Evolutionary conservation across 805 yeast species (phyloP).

Genomic region (Candida argentea): DNA sequence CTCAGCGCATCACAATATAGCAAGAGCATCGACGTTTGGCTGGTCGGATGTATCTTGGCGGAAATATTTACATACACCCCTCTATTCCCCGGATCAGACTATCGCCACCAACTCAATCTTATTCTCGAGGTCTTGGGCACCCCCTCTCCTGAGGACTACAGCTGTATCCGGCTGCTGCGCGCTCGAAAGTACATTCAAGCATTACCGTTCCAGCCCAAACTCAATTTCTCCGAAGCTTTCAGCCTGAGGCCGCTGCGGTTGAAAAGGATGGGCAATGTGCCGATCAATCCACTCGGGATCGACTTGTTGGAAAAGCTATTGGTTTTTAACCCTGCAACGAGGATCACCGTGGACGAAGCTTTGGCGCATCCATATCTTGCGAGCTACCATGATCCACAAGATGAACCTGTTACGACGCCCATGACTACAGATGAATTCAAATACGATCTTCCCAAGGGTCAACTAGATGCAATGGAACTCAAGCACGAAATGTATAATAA

Average conservation of each 20-base stretch:
- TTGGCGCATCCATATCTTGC: constrained; percentile 5
- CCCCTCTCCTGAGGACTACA: constrained; percentile 30
- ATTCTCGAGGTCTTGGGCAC: constrained; percentile 65
- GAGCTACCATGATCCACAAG: constrained; percentile 11
- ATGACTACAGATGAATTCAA: constrained; percentile 17
- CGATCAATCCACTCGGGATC: constrained; percentile 17
- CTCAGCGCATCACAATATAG: constrained; percentile 62
- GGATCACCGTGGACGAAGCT: constrained; percentile 6
- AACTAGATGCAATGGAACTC: constrained; percentile 4
- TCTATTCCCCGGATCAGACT: constrained; percentile 67
- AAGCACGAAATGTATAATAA: constrained; percentile 4
- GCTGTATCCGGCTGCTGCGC: constrained; percentile 13
- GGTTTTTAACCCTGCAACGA: constrained; percentile 3
- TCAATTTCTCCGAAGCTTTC: constrained; percentile 10
- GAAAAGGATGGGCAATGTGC: constrained; percentile 6
- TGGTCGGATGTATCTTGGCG: constrained; percentile 69
- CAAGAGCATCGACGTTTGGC: constrained; percentile 73
- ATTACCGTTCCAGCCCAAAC: constrained; percentile 12
- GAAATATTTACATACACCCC: constrained; percentile 57
- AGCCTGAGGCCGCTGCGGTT: constrained; percentile 13
- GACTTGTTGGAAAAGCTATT: constrained; percentile 10
- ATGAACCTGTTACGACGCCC: constrained; percentile 19
- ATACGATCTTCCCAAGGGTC: constrained; percentile 12
- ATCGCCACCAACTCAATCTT: constrained; percentile 54
- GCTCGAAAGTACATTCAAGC: constrained; percentile 17